Evolutionary conservation across 768 basidiomycete genomes (phyloP).

Genomic region (Amanita fuliginea): DNA sequence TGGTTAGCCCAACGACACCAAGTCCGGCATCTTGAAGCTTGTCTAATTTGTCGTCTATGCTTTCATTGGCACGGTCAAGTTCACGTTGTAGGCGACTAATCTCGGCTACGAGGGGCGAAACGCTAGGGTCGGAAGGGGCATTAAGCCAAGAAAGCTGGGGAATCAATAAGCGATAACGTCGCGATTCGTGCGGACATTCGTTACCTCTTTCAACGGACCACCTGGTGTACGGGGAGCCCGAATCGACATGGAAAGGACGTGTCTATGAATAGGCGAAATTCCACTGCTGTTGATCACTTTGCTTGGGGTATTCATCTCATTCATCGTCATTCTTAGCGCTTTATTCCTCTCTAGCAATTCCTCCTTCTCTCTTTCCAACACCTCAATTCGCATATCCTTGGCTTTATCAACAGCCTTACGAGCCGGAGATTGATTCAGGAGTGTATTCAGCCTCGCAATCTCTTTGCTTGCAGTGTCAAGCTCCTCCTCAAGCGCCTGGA

Average conservation of each 20-base stretch:
- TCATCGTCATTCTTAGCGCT: constrained; percentile 39
- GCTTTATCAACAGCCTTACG: constrained; percentile 70
- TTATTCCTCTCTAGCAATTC: constrained; percentile 65
- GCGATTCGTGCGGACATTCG: constrained; percentile 13
- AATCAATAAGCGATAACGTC: neutral
- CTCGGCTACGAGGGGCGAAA: constrained; percentile 58
- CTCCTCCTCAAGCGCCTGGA: constrained; percentile 61
- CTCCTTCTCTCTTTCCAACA: constrained; percentile 67
- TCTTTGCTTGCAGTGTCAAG: constrained; percentile 70
- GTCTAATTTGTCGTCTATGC: constrained; percentile 83
- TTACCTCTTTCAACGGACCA: constrained; percentile 65
- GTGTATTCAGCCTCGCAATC: constrained; percentile 55
- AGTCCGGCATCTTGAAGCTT: constrained; percentile 74
- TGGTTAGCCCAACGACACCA: constrained; percentile 60
- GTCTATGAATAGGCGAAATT: constrained; percentile 72
- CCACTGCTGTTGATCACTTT: constrained; percentile 42
- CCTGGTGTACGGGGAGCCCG: constrained; percentile 71
- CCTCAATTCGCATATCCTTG: constrained; percentile 64
- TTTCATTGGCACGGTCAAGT: constrained; percentile 71
- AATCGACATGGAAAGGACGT: constrained; percentile 56
- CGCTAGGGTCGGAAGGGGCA: constrained; percentile 44
- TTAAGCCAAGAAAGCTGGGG: constrained; percentile 66
- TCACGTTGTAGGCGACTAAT: constrained; percentile 65
- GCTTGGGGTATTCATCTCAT: constrained; percentile 46
- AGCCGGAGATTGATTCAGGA: constrained; percentile 63